Percentiles rank a stretch among this genome's conserved stretches.
Conservation (phyloP, 2,329 filamentous ascomycete species). For the Monascus ruber region DNA sequence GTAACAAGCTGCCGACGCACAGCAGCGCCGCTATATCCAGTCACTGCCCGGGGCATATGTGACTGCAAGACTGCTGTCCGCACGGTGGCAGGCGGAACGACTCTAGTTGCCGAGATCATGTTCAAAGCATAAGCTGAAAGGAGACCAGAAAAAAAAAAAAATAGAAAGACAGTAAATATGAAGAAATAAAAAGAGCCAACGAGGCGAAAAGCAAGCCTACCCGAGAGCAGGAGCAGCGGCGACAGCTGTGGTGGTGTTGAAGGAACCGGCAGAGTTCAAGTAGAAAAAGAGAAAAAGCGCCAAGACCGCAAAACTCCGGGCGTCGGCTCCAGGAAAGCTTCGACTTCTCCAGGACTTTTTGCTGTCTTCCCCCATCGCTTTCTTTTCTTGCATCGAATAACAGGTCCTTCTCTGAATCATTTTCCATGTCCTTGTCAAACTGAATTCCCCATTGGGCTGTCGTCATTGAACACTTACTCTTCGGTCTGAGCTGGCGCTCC, state of each 20-base stretch:
- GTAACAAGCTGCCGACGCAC: constrained; percentile 23
- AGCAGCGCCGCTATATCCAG: constrained; percentile 15
- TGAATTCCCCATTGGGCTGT: no score
- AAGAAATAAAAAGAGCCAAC: background rate
- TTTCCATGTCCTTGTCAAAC: background rate
- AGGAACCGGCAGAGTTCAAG: background rate
- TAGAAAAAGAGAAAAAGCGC: no score
- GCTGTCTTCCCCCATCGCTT: no score
- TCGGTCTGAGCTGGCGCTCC: background rate
- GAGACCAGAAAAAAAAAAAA: constrained; percentile 1
- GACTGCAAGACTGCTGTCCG: constrained; percentile 27
- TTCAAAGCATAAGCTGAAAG: constrained; percentile 11
- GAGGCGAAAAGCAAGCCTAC: constrained; percentile 7
- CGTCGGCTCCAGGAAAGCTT: no score
- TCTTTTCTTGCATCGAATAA: background rate
- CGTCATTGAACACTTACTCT: background rate
- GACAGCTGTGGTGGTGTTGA: background rate
- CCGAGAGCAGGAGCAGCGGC: constrained; percentile 4
- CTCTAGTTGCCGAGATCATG: constrained; percentile 29
- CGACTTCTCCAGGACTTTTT: no score
- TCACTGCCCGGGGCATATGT: constrained; percentile 20
- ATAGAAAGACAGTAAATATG: constrained; percentile 1
- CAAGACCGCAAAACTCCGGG: no score
- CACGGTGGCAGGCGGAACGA: constrained; percentile 21
- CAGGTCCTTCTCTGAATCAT: background rate